Base-by-base conservation (phyloP, 2,329 filamentous ascomycete species). In the Ambrosiella cleistominuta region DNA sequence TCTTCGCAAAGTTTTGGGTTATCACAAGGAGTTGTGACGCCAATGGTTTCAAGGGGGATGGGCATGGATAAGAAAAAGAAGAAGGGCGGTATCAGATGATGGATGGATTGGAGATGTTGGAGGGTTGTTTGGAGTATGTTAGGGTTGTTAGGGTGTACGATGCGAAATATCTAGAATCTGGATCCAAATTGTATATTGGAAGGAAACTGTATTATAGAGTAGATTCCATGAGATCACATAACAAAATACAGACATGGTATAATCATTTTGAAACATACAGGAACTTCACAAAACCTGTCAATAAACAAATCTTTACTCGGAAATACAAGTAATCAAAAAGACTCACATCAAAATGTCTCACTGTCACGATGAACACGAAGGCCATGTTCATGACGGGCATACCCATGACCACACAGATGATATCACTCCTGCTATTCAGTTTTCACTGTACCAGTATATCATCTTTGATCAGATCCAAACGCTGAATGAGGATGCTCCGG, bases 351-450 rank as follows among this genome's bases (percentile, higher is more conserved):
- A 11, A 56, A 72, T 72, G 70, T 70, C 70, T 45, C 74, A 76
- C 65, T 77, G 75, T 63, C 75, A 77, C 66, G 71, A 76, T 62
- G 75, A 78, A 62, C 74, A 77, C 64, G 67, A 66, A 27, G 67
- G 72, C 61, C 76, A 80, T 62, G 72, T 74, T 62, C 72, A 77
- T 64, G 74, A 69, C 59, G 72, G 74, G 62, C 71, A 74, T 63
- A 74, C 82, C 64, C 89, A 96, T 69, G 89, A 95, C 70, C 91
- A 96, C 72, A 84, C 80, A 52, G 87, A 97, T 73, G 91, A 97
- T 73, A 81, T 95, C 65, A 90, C 87, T 1, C 93, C 93, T 0
- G 91, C 90, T 1, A 76, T 96, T 13, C 91, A 97, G 70, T 85
- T 83, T 65, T 88, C 89, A 47, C 82, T 98, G 40, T 97, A 96